Conservation (phyloP, 78 protist genomes). For the Polysphondylium violaceum region DNA sequence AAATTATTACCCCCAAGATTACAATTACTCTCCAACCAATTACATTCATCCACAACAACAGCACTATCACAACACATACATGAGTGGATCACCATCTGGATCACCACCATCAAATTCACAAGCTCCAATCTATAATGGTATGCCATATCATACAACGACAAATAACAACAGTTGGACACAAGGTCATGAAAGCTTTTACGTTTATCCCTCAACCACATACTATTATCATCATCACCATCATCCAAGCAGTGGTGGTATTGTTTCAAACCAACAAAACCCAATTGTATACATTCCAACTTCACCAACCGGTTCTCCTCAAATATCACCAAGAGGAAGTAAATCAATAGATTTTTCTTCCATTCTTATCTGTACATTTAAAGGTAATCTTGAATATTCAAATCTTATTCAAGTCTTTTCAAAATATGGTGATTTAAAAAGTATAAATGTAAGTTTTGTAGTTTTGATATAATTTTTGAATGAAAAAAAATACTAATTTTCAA, state of each 20-base stretch:
- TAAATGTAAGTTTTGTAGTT: slow-evolving; percentile 20
- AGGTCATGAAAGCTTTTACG: no score
- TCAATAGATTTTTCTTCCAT: neutral
- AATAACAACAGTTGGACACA: no score
- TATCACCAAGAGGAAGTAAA: neutral
- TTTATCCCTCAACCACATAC: no score
- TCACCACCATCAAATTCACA: neutral
- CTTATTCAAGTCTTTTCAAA: slow-evolving; percentile 34
- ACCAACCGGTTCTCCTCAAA: slow-evolving; percentile 8
- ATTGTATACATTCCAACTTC: slow-evolving; percentile 2
- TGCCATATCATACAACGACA: neutral
- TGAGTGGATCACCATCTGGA: neutral
- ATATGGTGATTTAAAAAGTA: slow-evolving; percentile 48
- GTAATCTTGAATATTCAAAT: slow-evolving; percentile 28
- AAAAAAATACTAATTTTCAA: neutral
- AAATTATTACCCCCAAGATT: neutral
- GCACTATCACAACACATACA: neutral
- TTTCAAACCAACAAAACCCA: slow-evolving; percentile 12
- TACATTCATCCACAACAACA: neutral
- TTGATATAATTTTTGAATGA: neutral
- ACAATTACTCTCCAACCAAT: neutral
- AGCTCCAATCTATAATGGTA: neutral
- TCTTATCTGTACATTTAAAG: slow-evolving; percentile 36
- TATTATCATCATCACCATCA: slow-evolving; percentile 1
- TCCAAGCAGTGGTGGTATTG: no score